A percentile compares a stretch with the other conserved stretches of the same genome.
Conservation (phyloP, 179 eudicot genomes). For the Actinidia polygama region DNA sequence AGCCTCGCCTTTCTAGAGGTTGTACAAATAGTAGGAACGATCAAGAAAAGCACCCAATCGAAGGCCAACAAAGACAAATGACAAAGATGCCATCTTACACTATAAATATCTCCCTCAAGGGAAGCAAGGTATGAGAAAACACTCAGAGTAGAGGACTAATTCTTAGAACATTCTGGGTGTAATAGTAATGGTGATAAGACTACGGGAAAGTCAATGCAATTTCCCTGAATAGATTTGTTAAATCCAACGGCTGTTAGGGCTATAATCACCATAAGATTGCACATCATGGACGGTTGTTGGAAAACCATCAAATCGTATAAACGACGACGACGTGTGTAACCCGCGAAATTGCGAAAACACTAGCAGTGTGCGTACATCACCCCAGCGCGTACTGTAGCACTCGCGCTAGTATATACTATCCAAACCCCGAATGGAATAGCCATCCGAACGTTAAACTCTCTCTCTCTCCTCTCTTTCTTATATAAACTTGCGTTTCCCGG, state of each 20-base stretch:
- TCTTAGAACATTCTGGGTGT: no score
- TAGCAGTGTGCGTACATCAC: conserved; percentile 14
- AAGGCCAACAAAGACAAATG: no score
- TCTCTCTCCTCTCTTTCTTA: conserved; percentile 23
- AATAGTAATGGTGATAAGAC: no score
- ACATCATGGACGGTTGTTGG: not conserved
- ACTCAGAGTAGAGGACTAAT: no score
- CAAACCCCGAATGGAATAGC: not conserved
- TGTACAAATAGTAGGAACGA: no score
- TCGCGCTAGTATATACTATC: not conserved
- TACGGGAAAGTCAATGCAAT: no score
- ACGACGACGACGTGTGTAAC: not conserved
- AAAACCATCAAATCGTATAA: not conserved
- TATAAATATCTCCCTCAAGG: no score
- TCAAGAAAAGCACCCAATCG: no score
- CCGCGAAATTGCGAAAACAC: conserved; percentile 16
- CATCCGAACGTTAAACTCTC: conserved; percentile 46
- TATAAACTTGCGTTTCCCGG: conserved; percentile 38
- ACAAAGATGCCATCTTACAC: no score
- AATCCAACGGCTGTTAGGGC: not conserved
- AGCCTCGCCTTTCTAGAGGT: no score
- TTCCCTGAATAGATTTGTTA: no score
- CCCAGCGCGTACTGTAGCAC: conserved; percentile 22
- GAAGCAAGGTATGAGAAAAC: no score
- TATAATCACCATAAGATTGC: not conserved